Conservation (phyloP, 2,329 filamentous ascomycete genomes). For the Botrytis byssoidea region DNA sequence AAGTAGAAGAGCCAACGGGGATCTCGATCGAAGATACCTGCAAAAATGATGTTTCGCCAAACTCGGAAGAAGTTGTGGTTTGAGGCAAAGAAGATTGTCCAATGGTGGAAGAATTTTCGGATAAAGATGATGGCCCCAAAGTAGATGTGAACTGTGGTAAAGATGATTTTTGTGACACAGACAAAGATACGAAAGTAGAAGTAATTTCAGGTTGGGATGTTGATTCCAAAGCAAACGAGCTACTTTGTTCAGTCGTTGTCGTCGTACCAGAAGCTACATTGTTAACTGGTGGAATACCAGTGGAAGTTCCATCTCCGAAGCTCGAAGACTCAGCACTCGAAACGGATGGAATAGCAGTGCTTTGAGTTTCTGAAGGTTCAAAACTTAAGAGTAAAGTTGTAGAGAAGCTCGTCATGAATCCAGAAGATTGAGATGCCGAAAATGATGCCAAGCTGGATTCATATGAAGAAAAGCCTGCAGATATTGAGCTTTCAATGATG, state of each 20-base stretch:
- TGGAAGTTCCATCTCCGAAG: neutral
- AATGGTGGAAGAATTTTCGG: neutral
- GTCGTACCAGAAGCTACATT: neutral
- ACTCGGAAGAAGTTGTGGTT: neutral
- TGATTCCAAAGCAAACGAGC: neutral
- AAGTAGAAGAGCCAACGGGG: neutral
- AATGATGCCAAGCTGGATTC: conserved; percentile 7
- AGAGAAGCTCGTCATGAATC: neutral
- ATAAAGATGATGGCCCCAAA: neutral
- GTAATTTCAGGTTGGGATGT: neutral
- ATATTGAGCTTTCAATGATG: neutral
- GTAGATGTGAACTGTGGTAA: neutral
- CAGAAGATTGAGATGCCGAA: conserved; percentile 1
- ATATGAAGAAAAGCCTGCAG: neutral
- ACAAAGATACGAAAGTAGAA: neutral
- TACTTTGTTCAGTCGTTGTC: neutral
- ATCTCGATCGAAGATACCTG: neutral
- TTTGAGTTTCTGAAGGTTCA: neutral
- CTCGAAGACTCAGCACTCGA: neutral
- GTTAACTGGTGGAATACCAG: neutral
- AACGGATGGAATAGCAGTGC: neutral
- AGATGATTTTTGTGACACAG: neutral
- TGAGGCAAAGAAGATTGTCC: neutral
- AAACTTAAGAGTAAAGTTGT: neutral
- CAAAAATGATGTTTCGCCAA: neutral